Percentiles rank a stretch among this genome's conserved stretches.
These are phyloP conservation scores for Neurospora sp. DNA, from an alignment of 495 filamentous ascomycete genomes.

Conservation along the genomic window DNA sequence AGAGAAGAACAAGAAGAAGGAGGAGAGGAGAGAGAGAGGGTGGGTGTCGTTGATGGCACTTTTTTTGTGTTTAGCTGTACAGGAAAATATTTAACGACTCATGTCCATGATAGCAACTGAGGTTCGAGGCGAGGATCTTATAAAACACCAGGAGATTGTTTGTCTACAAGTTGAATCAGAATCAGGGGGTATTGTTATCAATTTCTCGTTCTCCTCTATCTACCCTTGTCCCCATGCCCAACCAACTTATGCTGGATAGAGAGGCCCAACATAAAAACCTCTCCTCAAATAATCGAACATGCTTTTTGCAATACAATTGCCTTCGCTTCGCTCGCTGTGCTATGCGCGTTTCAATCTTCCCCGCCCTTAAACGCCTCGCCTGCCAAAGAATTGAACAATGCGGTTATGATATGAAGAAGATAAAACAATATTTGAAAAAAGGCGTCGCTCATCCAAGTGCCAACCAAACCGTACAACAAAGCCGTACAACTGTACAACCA, in stretches of 20 bases:
- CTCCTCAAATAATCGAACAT: not conserved
- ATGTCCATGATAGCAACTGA: not conserved
- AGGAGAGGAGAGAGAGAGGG: not conserved
- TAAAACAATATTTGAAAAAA: not conserved
- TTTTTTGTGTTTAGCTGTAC: not conserved
- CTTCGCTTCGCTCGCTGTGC: not conserved
- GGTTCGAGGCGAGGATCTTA: too few species aligned
- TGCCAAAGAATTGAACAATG: not conserved
- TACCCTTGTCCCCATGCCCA: not conserved
- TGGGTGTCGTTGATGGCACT: not conserved
- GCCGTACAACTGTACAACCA: not conserved
- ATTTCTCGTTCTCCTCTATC: not conserved
- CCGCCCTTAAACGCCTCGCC: not conserved
- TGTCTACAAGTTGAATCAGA: not conserved
- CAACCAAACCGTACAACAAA: not conserved
- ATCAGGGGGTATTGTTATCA: not conserved
- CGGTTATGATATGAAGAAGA: not conserved
- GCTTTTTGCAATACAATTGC: not conserved
- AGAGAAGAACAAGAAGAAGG: not conserved
- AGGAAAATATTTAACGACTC: not conserved
- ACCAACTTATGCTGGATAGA: not conserved
- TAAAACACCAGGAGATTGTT: too few species aligned
- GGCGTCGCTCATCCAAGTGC: not conserved
- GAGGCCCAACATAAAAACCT: not conserved
- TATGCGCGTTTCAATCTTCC: not conserved